Evolutionary conservation across 305 asterid genomes (phyloP), one percentile per base, ranked within the genome.

Genomic region (Lippia alba): DNA sequence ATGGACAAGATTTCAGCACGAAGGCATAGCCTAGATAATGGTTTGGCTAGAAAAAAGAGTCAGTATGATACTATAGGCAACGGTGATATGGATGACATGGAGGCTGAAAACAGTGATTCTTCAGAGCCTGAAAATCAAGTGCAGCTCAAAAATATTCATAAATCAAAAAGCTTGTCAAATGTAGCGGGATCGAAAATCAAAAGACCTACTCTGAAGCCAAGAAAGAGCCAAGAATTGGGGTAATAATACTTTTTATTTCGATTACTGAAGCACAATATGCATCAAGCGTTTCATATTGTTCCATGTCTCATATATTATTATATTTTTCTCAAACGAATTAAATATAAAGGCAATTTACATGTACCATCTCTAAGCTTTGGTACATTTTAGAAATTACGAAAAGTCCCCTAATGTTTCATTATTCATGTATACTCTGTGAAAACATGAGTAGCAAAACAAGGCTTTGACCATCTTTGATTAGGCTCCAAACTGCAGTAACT

Each of bases 101-200:
- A 86, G 51, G 84, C 81, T 54, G 81, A 83, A 41, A 88, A 87
- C 8, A 85, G 94, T 40, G 92, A 88, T 62, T 82, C 89, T 58
- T 87, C 96, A n/a, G 96, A 91, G 75, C 76, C 72, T 1, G 93
- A 88, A 20, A 75, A 78, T 73, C 71, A 63, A 51, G 78, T 66
- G 69, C 90, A 82, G 61, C 59, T 76, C 7, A 44, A 44, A 11
- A 79, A 45, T 59, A 56, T 70, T 71, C 75, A 73, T 8, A 87
- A 83, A 76, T 74, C 81, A 69, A 64, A 69, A 51, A 79, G 65
- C 73, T 57, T 73, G 53, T 69, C 87, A n/a, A 79, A 71, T 56
- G 77, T 73, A 4, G 20, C 12, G 3, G 90, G 57, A 60, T 83
- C 95, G 46, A 90, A 85, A 72, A 57, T 82, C 76, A 82, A 57